Evolutionary conservation across 495 filamentous ascomycete species (phyloP), one percentile per base, ranked within the genome.

Genomic region (Penicillium turbatum): DNA sequence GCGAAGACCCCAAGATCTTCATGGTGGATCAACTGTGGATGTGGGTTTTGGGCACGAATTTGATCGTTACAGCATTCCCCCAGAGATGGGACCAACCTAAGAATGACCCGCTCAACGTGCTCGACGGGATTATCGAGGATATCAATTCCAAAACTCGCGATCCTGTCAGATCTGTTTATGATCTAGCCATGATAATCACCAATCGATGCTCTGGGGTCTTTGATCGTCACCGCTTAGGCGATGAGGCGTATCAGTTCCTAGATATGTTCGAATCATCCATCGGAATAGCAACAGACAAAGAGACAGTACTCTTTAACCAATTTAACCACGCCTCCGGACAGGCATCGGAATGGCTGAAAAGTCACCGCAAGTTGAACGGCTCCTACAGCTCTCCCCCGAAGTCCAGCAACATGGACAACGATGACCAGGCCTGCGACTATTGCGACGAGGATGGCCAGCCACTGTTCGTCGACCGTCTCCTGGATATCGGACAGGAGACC

Each of bases 11-110:
- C 1, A 88, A 87, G 56, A 79, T 89, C 9, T 84, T 87, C 61
- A 89, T 88, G 85, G 85, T 89, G 5, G 85, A 88, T 59, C 84
- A 88, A 60, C 69, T 88, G 6, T 89, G 85, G 85, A 79, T 88
- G 67, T 88, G 83, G 82, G 72, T 87, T 17, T 61, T 87, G 7
- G 84, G 86, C 2, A 77, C 80, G 53, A 79, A 84, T 49, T 67
- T 86, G 26, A 81, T 88, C 43, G 74, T 88, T 27, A 87, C 85
- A 2, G 75, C 79, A 36, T 88, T 88, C 53, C 82, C 84, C 0
- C 82, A 86, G 53, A 78, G 85, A 7, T 88, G 84, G 84, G 77
- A 86, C 10, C 84, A 86, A 56, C 83, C 83, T 0, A 85, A 85
- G 58, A 85, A 86, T 51, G 84, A 87, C 48, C 72, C 75, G 3